Evolutionary conservation across 176 grass and related monocot genomes (phyloP), one percentile per base, ranked within the genome.

Genomic region (Oryza officinalis): DNA sequence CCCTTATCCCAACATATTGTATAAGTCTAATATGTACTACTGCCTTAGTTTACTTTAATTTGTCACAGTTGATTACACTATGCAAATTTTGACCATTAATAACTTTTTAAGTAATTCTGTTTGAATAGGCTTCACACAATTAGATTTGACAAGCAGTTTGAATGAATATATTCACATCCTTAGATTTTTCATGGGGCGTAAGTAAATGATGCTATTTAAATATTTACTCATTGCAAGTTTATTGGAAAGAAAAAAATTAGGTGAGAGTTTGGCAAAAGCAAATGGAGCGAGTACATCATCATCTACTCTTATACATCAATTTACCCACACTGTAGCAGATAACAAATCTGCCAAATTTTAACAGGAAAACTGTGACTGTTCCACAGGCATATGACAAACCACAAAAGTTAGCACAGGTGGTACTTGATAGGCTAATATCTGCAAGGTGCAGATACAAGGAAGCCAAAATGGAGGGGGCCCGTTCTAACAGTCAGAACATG

Each of bases 381-480:
- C 25, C 64, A 85, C 74, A 43, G 69, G 74, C 10, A 33, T 13
- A 23, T 61, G 65, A 15, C 49, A 46, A 27, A 50, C 30, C 46
- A 80, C 12, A 86, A 70, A 83, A 85, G 40, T 33, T 63, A 25
- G 10, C 74, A 79, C 69, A 74, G 80, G 28, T 43, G 23, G 69
- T 75, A 74, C 43, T 86, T 79, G 10, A 47, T 45, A 78, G 69
- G 70, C 65, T 78, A 83, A 57, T 72, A 65, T 30, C 26, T 33
- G 80, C 43, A 85, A 69, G 69, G 74, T 82, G 68, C 38, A 32
- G 71, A 59, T 38, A 66, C 59, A 75, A 74, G 69, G n/a, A 87
- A 74, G 89, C 87, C 89, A 80, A 87, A 87, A 80, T 63, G 69
- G 38, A 41, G 49, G 80, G 79, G 84, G 23, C 37, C 83, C 89